phyloP scores from a whole-genome alignment of 495 filamentous ascomycete species.

The Lasiosphaeria miniovina region DNA sequence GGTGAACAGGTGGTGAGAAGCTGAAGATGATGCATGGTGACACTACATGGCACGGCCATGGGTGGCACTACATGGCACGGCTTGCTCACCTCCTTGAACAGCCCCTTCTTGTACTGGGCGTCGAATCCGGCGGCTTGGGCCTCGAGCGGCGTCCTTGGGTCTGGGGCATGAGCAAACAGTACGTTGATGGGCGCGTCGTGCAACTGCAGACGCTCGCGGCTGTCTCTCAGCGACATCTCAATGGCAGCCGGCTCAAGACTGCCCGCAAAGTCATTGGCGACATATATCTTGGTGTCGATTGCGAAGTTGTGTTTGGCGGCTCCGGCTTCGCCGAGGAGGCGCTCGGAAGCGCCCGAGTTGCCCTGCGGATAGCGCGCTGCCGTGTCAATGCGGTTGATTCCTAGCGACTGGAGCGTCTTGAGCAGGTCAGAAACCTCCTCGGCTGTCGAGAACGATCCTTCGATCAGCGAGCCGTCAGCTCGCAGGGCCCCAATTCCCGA shows the following conservation, averaged over 20 bases:
- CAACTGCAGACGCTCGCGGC: conserved; percentile 22
- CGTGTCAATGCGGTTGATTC: conserved; percentile 40
- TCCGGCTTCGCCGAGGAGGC: conserved; percentile 38
- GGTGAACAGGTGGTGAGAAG: too few species aligned
- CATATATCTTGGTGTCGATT: conserved; percentile 4
- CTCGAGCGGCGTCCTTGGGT: conserved; percentile 33
- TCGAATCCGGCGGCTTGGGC: conserved; percentile 33
- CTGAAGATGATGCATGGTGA: too few species aligned
- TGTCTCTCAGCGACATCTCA: conserved; percentile 1
- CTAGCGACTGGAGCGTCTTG: conserved; percentile 24
- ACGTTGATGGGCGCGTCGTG: conserved; percentile 18
- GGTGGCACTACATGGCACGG: too few species aligned
- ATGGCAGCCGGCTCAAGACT: neutral
- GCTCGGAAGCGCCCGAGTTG: conserved; percentile 41
- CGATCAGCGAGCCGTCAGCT: too few species aligned
- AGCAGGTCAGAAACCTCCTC: conserved; percentile 30
- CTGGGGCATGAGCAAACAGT: conserved; percentile 35
- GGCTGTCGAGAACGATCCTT: neutral
- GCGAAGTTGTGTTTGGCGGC: neutral
- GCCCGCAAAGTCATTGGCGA: neutral
- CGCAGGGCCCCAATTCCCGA: too few species aligned
- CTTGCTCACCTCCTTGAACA: conserved; percentile 5
- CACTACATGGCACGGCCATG: too few species aligned
- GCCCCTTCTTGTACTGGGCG: conserved; percentile 19
- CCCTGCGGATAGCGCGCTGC: conserved; percentile 45